Percentiles rank a stretch among this genome's conserved stretches.
phyloP scores from a whole-genome alignment of 306 rosid species.

The Prinsepia uniflora region DNA sequence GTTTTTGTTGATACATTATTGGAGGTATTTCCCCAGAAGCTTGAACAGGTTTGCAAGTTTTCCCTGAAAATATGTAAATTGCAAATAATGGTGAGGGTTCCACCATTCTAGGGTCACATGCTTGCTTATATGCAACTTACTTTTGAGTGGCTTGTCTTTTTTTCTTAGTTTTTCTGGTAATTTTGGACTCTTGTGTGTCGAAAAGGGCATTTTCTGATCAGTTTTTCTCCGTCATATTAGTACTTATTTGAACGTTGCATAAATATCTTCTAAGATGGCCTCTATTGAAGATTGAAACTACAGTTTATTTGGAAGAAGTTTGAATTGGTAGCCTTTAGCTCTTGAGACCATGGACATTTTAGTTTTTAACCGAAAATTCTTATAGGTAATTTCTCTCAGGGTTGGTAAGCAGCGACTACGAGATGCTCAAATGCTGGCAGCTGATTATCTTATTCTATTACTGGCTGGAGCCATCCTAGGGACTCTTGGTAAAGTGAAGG shows the following conservation, averaged over 20 bases:
- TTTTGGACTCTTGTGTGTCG: neutral
- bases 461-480: slow-evolving; percentile 85
- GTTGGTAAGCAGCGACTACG: slow-evolving; percentile 69
- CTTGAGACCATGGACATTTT: neutral
- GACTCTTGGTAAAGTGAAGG: slow-evolving; percentile 64
- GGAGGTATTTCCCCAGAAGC: slow-evolving; percentile 12
- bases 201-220: neutral
- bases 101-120: neutral
- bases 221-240: neutral
- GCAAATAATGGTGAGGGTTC: neutral
- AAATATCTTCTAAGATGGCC: neutral
- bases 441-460: slow-evolving; percentile 64
- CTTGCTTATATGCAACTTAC: slow-evolving; percentile 1
- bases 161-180: neutral
- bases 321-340: slow-evolving; percentile 6
- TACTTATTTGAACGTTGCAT: neutral
- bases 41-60: slow-evolving; percentile 8
- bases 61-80: neutral
- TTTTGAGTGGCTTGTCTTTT: neutral
- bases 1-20: neutral
- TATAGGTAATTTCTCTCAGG: slow-evolving; percentile 42
- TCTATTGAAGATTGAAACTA: slow-evolving; percentile 12
- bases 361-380: slow-evolving; percentile 15
- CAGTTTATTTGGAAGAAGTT: neutral
- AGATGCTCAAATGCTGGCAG: slow-evolving; percentile 55